phyloP scores from a whole-genome alignment of 805 yeast genomes.

The Wickerhamiella parazyma region DNA sequence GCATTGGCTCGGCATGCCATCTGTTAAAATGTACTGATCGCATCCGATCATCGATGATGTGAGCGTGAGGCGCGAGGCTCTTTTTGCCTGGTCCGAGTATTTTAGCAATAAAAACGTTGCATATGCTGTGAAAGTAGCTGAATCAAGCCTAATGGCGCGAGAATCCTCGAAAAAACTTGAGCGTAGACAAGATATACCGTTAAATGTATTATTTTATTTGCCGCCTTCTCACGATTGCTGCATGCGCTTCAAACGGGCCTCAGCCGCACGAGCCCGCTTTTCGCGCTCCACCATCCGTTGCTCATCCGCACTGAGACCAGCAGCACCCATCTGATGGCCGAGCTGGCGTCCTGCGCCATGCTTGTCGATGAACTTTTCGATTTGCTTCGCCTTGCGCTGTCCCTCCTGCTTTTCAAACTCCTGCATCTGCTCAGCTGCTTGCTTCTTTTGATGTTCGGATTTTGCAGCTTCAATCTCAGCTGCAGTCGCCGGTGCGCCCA shows the following conservation, averaged over 20 bases:
- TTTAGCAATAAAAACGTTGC: no score
- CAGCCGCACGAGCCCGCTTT: slow-evolving; percentile 92
- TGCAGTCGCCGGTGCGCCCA: slow-evolving; percentile 29
- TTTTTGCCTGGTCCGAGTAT: no score
- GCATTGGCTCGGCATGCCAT: slow-evolving; percentile 8
- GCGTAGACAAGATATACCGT: no score
- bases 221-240: no score
- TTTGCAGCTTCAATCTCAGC: slow-evolving; percentile 29
- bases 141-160: no score
- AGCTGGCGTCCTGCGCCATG: slow-evolving; percentile 20
- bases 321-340: slow-evolving; percentile 15
- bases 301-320: slow-evolving; percentile 61
- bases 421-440: slow-evolving; percentile 5
- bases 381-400: slow-evolving; percentile 15
- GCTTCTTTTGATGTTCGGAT: slow-evolving; percentile 15
- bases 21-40: background rate
- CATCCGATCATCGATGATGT: slow-evolving; percentile 1
- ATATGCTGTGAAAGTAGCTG: no score
- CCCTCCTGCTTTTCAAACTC: slow-evolving; percentile 13
- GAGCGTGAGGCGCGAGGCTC: no score
- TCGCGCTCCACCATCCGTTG: slow-evolving; percentile 74
- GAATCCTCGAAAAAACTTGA: no score
- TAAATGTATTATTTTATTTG: no score
- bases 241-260: slow-evolving; percentile 49
- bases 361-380: slow-evolving; percentile 19